Conservation (phyloP, 2,329 filamentous ascomycete genomes). For the Tolypocladium album region DNA sequence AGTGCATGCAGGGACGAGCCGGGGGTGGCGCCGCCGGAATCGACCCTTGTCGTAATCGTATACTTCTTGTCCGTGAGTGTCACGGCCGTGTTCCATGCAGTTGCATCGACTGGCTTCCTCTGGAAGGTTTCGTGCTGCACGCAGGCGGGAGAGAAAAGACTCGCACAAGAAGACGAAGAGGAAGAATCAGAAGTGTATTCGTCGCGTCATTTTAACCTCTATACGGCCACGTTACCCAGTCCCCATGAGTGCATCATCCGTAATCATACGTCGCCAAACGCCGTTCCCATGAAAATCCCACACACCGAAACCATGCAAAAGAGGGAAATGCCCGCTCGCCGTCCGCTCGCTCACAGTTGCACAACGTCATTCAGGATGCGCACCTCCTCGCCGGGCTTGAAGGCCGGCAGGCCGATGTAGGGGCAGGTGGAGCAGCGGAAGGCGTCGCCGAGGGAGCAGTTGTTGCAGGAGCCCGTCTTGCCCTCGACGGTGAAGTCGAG, state of each 20-base stretch:
- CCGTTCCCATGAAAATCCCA: not conserved
- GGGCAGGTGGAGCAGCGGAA: slow-evolving; percentile 66
- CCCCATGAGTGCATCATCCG: not conserved
- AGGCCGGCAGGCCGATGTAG: slow-evolving; percentile 85
- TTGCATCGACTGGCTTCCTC: not conserved
- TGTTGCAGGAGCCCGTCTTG: slow-evolving; percentile 90
- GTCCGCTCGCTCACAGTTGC: slow-evolving; percentile 51
- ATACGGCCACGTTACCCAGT: not conserved
- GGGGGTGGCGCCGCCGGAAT: not conserved
- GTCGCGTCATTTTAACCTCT: not conserved
- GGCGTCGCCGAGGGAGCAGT: slow-evolving; percentile 87
- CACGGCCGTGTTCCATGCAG: not conserved
- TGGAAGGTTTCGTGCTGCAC: not conserved
- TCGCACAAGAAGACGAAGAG: not conserved
- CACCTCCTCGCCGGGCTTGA: slow-evolving; percentile 95
- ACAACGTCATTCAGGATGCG: slow-evolving; percentile 75
- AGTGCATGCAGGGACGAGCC: not conserved
- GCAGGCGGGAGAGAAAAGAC: not conserved
- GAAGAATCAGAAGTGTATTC: not conserved
- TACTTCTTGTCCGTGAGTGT: not conserved
- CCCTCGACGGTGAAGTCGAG: slow-evolving; percentile 97
- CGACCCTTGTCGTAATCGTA: not conserved
- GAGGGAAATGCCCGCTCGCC: not conserved
- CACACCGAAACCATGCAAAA: not conserved
- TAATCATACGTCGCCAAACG: not conserved